Conservation (phyloP, 192 early-diverging fungal genomes). For the Backusella morwellensis region DNA sequence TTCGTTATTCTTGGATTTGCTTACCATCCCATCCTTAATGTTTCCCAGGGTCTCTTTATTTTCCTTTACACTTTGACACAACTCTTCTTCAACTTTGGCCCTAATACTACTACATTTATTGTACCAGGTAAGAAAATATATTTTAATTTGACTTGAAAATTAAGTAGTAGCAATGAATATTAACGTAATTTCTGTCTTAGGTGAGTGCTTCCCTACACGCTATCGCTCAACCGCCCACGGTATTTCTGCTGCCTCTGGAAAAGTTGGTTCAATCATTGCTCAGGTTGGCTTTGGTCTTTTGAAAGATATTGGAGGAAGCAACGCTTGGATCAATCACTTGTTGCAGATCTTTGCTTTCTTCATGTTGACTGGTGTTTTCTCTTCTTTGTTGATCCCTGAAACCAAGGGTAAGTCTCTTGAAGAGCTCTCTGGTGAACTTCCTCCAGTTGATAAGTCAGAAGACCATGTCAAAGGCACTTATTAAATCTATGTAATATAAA, state of each 20-base stretch:
- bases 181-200: no score
- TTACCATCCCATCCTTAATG: conserved; percentile 62
- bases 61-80: conserved; percentile 64
- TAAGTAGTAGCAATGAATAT: no score
- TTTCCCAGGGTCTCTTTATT: conserved; percentile 56
- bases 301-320: conserved; percentile 66
- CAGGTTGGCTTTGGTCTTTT: conserved; percentile 70
- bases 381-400: conserved; percentile 73
- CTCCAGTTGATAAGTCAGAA: neutral
- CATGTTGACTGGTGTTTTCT: conserved; percentile 69
- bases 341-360: conserved; percentile 74
- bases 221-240: conserved; percentile 80
- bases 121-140: conserved; percentile 48
- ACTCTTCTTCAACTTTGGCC: conserved; percentile 95
- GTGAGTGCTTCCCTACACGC: conserved; percentile 81
- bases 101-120: conserved; percentile 89
- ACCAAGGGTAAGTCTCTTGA: conserved; percentile 78
- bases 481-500: conserved; percentile 7
- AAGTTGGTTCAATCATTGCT: conserved; percentile 75
- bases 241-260: conserved; percentile 80
- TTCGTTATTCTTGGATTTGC: conserved; percentile 74
- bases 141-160: no score
- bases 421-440: conserved; percentile 56
- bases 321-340: conserved; percentile 57
- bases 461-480: conserved; percentile 1